Evolutionary conservation across 179 eudicot species (phyloP).

Genomic region (Sideroxylon spinosum): DNA sequence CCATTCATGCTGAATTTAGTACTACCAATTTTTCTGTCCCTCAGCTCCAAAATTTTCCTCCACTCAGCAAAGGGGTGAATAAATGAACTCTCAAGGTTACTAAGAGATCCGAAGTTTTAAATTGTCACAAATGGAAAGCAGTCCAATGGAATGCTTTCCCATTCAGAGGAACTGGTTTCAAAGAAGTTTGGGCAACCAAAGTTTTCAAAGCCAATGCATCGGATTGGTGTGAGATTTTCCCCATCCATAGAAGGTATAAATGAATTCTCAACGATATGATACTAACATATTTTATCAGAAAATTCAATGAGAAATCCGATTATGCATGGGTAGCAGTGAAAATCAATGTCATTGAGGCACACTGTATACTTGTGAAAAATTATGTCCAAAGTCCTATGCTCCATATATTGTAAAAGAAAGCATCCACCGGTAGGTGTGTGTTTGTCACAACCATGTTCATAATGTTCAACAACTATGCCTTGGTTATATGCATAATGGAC

Average conservation of each 20-base stretch:
- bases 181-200: slow-evolving; percentile 56
- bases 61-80: slow-evolving; percentile 41
- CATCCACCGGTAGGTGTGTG: slow-evolving; percentile 34
- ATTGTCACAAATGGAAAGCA: slow-evolving; percentile 60
- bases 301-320: slow-evolving; percentile 49
- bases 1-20: slow-evolving; percentile 21
- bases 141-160: slow-evolving; percentile 45
- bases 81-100: slow-evolving; percentile 35
- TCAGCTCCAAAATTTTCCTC: slow-evolving; percentile 30
- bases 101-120: slow-evolving; percentile 37
- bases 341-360: slow-evolving; percentile 44
- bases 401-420: slow-evolving; percentile 47
- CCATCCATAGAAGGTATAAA: slow-evolving; percentile 19
- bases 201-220: slow-evolving; percentile 33
- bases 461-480: slow-evolving; percentile 10
- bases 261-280: slow-evolving; percentile 25
- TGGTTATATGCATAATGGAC: slow-evolving; percentile 20
- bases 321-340: slow-evolving; percentile 75
- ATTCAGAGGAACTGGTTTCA: slow-evolving; percentile 40
- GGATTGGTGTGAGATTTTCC: slow-evolving; percentile 25
- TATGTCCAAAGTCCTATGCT: slow-evolving; percentile 24
- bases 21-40: slow-evolving; percentile 27
- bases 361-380: slow-evolving; percentile 29
- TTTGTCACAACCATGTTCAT: slow-evolving; percentile 24
- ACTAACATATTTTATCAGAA: slow-evolving; percentile 36